phyloP scores from a whole-genome alignment of 1,139 yeast species.

The Kurtzmaniella quercitrusa region DNA sequence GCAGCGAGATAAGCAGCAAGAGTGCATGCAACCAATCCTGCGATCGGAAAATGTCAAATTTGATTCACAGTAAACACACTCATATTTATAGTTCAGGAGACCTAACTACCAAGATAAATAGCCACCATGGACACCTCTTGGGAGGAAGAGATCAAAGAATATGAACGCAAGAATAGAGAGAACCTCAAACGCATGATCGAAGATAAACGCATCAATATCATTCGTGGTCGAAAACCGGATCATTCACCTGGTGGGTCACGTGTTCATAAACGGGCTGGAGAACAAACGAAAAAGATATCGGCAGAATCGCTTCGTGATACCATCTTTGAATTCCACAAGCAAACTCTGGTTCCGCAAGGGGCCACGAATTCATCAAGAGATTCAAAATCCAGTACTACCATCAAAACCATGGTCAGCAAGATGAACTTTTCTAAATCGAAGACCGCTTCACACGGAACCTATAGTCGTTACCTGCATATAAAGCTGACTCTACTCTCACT shows the following conservation, averaged over 20 bases:
- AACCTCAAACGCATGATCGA: conserved; percentile 15
- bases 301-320: background rate
- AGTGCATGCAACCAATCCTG: too few species aligned
- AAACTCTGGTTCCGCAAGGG: background rate
- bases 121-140: conserved; percentile 6
- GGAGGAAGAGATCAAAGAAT: conserved; percentile 16
- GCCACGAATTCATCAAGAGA: background rate
- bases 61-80: too few species aligned
- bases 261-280: background rate
- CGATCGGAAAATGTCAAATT: too few species aligned
- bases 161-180: conserved; percentile 13
- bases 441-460: conserved; percentile 1
- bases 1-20: too few species aligned
- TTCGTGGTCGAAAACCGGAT: conserved; percentile 4
- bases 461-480: conserved; percentile 5
- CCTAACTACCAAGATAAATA: too few species aligned
- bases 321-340: conserved; percentile 1
- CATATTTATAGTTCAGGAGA: too few species aligned
- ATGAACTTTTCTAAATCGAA: conserved; percentile 2
- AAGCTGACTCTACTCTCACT: conserved; percentile 4
- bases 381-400: background rate
- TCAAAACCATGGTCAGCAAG: background rate
- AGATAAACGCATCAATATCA: conserved; percentile 11
- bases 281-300: conserved; percentile 2
- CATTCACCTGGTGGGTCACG: conserved; percentile 7